Evolutionary conservation across 2,329 filamentous ascomycete genomes (phyloP), one percentile per base, ranked within the genome.

Genomic region (Annulohypoxylon truncatum): DNA sequence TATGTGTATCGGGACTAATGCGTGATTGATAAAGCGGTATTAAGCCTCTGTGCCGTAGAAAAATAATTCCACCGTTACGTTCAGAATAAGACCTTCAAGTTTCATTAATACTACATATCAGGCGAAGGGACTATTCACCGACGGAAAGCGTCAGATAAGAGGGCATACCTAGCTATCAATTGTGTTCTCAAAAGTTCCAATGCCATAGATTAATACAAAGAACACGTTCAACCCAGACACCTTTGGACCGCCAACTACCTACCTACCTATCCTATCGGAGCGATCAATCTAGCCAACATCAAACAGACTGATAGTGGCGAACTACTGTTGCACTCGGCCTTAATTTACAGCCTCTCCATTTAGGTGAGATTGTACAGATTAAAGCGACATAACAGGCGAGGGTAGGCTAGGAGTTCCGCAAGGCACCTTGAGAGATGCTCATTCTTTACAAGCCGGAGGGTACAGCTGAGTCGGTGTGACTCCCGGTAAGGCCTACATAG

Each of bases 251-350:
- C 22, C 9, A 31, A 20, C 10, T 13, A n/a, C n/a, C n/a, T n/a
- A n/a, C n/a, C n/a, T n/a, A n/a, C n/a, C n/a, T n/a, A 31, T 4
- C 24, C 18, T 31, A 54, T 44, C 15, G 8, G 10, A 6, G 38
- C 29, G 28, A 54, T 18, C 9, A 54, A 44, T 18, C n/a, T 15
- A 44, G 26, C 52, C 35, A 54, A 31, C 2, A 44, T 28, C 9
- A 9, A n/a, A 54, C 12, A 9, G 20, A 22, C n/a, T 40, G 50
- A 22, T 26, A 22, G 20, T 47, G 20, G 29, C 28, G 20, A 56
- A 33, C 18, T 33, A 33, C 20, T 26, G 40, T 56, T 35, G 40
- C 26, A 56, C 28, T 56, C 53, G 53, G 53, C 29, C 20, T 35
- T 47, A 44, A 15, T 47, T 26, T 40, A 46, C 12, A 26, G 28